These are phyloP conservation scores for Otatea glauca DNA, from an alignment of 176 grass and related monocot species.

Conservation along the genomic window DNA sequence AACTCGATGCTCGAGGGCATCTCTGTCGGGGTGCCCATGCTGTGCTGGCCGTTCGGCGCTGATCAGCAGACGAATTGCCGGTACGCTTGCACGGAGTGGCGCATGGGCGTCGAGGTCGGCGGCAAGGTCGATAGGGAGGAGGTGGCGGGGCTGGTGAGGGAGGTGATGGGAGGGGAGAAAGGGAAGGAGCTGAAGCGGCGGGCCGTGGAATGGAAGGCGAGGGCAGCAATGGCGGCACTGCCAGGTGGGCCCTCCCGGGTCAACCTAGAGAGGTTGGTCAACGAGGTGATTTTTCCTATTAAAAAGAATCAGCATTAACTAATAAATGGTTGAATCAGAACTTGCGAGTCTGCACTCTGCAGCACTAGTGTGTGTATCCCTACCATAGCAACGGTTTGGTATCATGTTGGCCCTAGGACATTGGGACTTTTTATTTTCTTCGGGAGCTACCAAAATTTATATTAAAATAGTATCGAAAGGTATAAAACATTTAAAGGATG, in stretches of 20 bases:
- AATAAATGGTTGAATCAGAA: no score
- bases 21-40: background rate
- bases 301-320: no score
- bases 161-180: constrained; percentile 31
- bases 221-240: background rate
- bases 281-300: background rate
- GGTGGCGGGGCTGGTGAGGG: constrained; percentile 20
- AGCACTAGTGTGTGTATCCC: no score
- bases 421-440: no score
- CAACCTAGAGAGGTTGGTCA: constrained; percentile 26
- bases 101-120: background rate
- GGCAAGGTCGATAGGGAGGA: background rate
- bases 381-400: no score
- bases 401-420: no score
- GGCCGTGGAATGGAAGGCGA: constrained; percentile 34
- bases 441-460: no score
- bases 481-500: no score
- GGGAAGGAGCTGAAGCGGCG: constrained; percentile 14
- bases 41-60: background rate
- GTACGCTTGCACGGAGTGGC: background rate
- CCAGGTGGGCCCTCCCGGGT: constrained; percentile 20
- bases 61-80: background rate
- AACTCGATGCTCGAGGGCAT: constrained; percentile 51
- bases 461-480: no score
- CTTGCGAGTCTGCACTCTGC: no score